phyloP scores from a whole-genome alignment of 2,329 filamentous ascomycete species.

The Cordyceps cicadae region DNA sequence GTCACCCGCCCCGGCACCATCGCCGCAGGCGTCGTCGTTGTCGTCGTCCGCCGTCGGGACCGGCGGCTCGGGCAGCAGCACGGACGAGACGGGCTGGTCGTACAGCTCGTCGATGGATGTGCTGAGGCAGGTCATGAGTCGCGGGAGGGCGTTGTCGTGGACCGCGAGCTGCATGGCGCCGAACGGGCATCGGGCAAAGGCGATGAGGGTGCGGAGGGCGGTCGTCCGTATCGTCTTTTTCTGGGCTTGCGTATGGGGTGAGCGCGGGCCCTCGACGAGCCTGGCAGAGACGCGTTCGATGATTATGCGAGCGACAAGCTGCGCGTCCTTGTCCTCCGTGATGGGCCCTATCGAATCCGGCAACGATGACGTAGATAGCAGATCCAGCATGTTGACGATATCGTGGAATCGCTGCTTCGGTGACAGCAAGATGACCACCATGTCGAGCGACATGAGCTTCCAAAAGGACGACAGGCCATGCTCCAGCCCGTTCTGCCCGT shows the following conservation, averaged over 20 bases:
- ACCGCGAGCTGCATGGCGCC: slow-evolving; percentile 57
- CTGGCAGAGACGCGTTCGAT: slow-evolving; percentile 57
- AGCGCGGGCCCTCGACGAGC: slow-evolving; percentile 47
- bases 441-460: slow-evolving; percentile 57
- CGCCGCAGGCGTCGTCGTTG: neutral
- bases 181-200: slow-evolving; percentile 54
- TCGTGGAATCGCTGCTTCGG: slow-evolving; percentile 57
- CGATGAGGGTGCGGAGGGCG: slow-evolving; percentile 45
- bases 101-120: slow-evolving; percentile 68
- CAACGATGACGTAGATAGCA: slow-evolving; percentile 60
- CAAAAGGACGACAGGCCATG: slow-evolving; percentile 47
- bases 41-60: neutral
- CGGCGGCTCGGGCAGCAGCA: neutral
- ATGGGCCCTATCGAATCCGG: slow-evolving; percentile 60
- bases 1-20: neutral
- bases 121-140: slow-evolving; percentile 58
- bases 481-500: slow-evolving; percentile 22
- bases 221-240: slow-evolving; percentile 37
- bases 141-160: slow-evolving; percentile 62
- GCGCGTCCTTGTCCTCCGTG: slow-evolving; percentile 32
- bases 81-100: slow-evolving; percentile 36
- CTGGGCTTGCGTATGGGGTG: slow-evolving; percentile 27
- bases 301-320: slow-evolving; percentile 37
- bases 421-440: slow-evolving; percentile 59
- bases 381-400: slow-evolving; percentile 54